These are phyloP conservation scores for Aspergillus piperis DNA, from an alignment of 2,329 filamentous ascomycete species.

Conservation along the genomic window DNA sequence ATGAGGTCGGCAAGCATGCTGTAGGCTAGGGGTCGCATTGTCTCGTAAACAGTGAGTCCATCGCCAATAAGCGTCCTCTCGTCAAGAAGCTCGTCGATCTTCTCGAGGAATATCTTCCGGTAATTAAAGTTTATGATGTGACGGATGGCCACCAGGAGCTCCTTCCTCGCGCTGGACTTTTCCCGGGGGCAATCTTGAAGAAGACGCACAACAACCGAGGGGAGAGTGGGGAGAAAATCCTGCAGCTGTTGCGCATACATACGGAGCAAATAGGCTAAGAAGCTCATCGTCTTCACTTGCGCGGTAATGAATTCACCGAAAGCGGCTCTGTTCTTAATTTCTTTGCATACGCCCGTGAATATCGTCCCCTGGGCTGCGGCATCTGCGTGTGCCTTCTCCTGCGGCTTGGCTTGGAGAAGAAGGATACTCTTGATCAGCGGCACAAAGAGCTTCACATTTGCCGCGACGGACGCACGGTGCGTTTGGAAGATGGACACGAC, in stretches of 20 bases:
- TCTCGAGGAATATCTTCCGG: slow-evolving; percentile 86
- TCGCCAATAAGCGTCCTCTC: slow-evolving; percentile 94
- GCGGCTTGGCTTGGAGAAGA: slow-evolving; percentile 84
- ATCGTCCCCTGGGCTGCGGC: slow-evolving; percentile 76
- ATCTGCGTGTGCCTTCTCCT: slow-evolving; percentile 87
- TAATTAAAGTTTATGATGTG: slow-evolving; percentile 99
- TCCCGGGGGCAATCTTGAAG: slow-evolving; percentile 93
- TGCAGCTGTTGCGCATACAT: slow-evolving; percentile 83
- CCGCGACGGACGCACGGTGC: slow-evolving; percentile 74
- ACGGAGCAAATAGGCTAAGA: slow-evolving; percentile 86
- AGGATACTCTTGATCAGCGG: slow-evolving; percentile 91
- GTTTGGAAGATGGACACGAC: slow-evolving; percentile 98
- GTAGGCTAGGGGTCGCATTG: slow-evolving; percentile 91
- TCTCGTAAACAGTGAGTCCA: slow-evolving; percentile 94
- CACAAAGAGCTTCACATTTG: slow-evolving; percentile 89
- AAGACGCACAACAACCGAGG: slow-evolving; percentile 84
- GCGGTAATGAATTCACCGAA: slow-evolving; percentile 98
- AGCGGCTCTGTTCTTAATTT: slow-evolving; percentile 88
- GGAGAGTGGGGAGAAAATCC: slow-evolving; percentile 83
- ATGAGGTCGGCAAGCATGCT: slow-evolving; percentile 98
- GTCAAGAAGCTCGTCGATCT: slow-evolving; percentile 93
- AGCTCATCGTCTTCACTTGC: slow-evolving; percentile 99
- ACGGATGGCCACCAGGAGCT: slow-evolving; percentile 90
- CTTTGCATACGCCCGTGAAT: slow-evolving; percentile 89
- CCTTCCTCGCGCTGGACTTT: slow-evolving; percentile 90